phyloP scores from a whole-genome alignment of 1,284 basidiomycete genomes.

The Cerioporus squamosus region DNA sequence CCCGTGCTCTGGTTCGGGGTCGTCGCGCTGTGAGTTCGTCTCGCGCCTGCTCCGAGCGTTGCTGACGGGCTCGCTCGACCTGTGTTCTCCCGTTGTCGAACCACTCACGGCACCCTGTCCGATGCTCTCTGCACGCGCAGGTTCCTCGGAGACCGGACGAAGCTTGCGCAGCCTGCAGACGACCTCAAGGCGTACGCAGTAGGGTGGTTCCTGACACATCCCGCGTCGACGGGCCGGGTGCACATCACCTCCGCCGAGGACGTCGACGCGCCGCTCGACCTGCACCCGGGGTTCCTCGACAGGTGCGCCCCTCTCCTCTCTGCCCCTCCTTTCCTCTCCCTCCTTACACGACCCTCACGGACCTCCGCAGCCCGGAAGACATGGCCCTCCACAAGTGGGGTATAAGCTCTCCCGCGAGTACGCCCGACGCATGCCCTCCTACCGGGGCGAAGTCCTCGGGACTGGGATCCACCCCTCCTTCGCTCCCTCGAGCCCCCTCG shows the following conservation, averaged over 20 bases:
- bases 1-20: slow-evolving; percentile 45
- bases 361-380: slow-evolving; percentile 21
- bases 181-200: slow-evolving; percentile 38
- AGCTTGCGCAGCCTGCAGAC: slow-evolving; percentile 10
- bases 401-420: slow-evolving; percentile 42
- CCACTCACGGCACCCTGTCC: too few species aligned
- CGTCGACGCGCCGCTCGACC: slow-evolving; percentile 23
- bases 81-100: too few species aligned
- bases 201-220: slow-evolving; percentile 34
- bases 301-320: slow-evolving; percentile 4
- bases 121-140: slow-evolving; percentile 14
- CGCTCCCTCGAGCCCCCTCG: too few species aligned
- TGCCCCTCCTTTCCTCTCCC: too few species aligned
- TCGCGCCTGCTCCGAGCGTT: too few species aligned
- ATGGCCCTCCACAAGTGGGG: slow-evolving; percentile 46
- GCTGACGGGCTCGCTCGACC: too few species aligned
- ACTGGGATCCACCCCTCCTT: slow-evolving; percentile 16
- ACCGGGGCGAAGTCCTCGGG: slow-evolving; percentile 37
- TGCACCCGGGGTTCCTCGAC: slow-evolving; percentile 27
- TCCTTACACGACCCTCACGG: too few species aligned
- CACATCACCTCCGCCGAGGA: slow-evolving; percentile 26
- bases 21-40: slow-evolving; percentile 35
- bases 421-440: slow-evolving; percentile 39
- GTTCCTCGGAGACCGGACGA: slow-evolving; percentile 32
- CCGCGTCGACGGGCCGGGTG: slow-evolving; percentile 20